Conservation (phyloP, 257 asterid species). For the Plectranthus barbatus region DNA sequence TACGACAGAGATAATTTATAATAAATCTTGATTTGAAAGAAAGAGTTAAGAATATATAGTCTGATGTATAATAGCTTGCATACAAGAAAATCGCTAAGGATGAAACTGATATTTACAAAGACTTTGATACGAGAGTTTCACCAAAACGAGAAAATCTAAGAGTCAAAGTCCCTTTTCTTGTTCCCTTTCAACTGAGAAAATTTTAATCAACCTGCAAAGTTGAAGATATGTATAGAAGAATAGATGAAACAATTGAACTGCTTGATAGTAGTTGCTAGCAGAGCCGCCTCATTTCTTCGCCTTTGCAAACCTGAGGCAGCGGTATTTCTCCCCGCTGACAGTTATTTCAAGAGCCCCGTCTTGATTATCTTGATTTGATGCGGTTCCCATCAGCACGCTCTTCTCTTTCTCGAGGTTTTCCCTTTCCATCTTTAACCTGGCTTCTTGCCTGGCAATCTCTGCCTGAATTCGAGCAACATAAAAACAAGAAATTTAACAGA, state of each 20-base stretch:
- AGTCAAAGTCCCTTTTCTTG: not conserved
- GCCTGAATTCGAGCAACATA: conserved; percentile 42
- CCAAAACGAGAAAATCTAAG: not conserved
- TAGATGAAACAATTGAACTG: not conserved
- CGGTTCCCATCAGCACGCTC: conserved; percentile 96
- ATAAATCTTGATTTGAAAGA: too few species aligned
- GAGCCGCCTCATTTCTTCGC: conserved; percentile 75
- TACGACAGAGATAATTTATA: too few species aligned
- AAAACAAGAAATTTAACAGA: not conserved
- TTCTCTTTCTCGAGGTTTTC: conserved; percentile 97
- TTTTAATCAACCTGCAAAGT: not conserved
- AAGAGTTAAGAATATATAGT: too few species aligned
- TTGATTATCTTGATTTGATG: conserved; percentile 96
- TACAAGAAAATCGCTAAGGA: not conserved
- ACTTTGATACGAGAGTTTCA: not conserved
- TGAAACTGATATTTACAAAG: conserved; percentile 16
- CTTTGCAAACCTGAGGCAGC: conserved; percentile 92
- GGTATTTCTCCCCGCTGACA: conserved; percentile 94
- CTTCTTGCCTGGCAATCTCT: conserved; percentile 93
- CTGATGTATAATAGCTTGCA: too few species aligned
- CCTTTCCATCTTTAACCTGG: conserved; percentile 86
- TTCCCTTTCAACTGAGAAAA: too few species aligned
- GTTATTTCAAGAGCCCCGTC: conserved; percentile 99
- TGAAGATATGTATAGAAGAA: not conserved
- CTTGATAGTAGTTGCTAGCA: not conserved